Evolutionary conservation across 495 filamentous ascomycete species (phyloP), one percentile per base, ranked within the genome.

Genomic region (Sordaria brevicollis): DNA sequence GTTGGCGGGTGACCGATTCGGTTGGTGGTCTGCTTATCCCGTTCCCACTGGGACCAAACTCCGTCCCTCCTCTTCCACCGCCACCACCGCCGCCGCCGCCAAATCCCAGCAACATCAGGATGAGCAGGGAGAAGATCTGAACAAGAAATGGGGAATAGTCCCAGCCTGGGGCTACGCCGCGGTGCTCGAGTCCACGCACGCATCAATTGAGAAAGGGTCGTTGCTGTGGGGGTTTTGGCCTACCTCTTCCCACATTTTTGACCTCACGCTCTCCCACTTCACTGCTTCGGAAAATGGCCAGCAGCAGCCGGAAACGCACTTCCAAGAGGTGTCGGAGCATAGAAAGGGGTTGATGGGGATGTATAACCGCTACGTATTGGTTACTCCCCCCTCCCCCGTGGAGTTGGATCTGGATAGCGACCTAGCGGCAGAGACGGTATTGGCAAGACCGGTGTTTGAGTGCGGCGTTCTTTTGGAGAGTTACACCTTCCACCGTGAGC

Each of bases 121-220:
- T n/a, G n/a, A n/a, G n/a, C n/a, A n/a, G n/a, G n/a, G n/a, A n/a
- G n/a, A 11, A 43, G n/a, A 43, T 43, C 73, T 84, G 62, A 37
- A 21, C 7, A 17, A 69, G 8, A 19, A 67, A n/a, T 85, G 81
- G 76, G 82, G 81, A 2, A 83, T 85, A 41, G 79, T 80, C 4
- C 79, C 83, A 8, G 83, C 78, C 5, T 85, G 84, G 83, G 83
- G 84, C 1, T 83, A 79, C 71, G 82, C 75, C 7, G 71, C 71
- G 1, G 74, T 83, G 5, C 35, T 77, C 21, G 79, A 82, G 8
- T 79, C 71, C 65, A 84, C 71, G 13, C 33, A 67, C 29, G 11
- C 19, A 10, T 3, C 17, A 1, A 67, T 70, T 36, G 10, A 17
- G 15, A 4, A 5, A 8, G 69, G 38, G 1, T 33, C 65, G 1